These are phyloP conservation scores for Crassisporium funariophilum DNA, from an alignment of 768 basidiomycete genomes.

Conservation along the genomic window DNA sequence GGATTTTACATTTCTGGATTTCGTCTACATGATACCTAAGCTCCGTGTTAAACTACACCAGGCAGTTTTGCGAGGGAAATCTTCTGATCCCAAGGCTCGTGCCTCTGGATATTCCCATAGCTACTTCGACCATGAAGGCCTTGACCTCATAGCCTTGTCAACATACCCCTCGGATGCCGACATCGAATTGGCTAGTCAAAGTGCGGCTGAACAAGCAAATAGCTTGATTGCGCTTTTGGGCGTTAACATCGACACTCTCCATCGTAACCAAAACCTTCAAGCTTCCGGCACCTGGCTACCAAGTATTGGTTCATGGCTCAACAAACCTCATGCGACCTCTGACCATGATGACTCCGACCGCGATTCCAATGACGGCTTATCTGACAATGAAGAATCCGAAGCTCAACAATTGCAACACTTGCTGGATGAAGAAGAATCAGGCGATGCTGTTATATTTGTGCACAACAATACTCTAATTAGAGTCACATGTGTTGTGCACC, in stretches of 20 bases:
- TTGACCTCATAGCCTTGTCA: constrained; percentile 18
- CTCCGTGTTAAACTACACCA: constrained; percentile 3
- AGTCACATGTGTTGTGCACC: no score
- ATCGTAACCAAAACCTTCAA: background rate
- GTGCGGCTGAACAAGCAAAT: constrained; percentile 18
- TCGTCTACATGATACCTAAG: constrained; percentile 15
- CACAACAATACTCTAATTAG: no score
- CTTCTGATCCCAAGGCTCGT: constrained; percentile 5
- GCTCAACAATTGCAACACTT: background rate
- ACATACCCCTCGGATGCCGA: constrained; percentile 21
- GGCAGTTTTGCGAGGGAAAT: background rate
- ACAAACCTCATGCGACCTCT: no score
- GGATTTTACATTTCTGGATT: constrained; percentile 16
- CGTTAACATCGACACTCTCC: background rate
- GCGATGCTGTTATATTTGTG: no score
- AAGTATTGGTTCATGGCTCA: background rate
- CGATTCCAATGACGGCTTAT: background rate
- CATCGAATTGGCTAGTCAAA: constrained; percentile 7
- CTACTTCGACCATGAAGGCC: constrained; percentile 19
- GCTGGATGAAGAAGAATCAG: constrained; percentile 4
- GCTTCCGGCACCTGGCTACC: background rate
- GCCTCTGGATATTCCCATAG: constrained; percentile 16
- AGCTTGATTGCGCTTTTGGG: constrained; percentile 17
- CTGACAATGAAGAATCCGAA: background rate
- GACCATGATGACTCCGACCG: background rate